Evolutionary conservation across 257 asterid species (phyloP).

Genomic region (Knoxia roxburghii): DNA sequence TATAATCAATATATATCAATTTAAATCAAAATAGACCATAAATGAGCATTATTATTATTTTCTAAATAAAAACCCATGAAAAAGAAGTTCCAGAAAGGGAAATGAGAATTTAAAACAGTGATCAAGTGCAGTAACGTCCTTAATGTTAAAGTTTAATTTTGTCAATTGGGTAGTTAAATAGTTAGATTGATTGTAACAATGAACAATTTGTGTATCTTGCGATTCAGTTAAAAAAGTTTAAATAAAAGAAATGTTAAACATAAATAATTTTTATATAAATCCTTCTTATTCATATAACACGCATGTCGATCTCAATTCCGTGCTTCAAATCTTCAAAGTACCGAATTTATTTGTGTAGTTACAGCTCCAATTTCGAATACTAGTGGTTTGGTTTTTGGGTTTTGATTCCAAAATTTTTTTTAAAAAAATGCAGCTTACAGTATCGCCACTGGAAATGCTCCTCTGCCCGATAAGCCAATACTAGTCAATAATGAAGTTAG

Average conservation of each 20-base stretch:
- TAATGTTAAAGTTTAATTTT: no score
- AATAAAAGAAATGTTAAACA: slow-evolving; percentile 66
- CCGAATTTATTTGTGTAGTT: background rate
- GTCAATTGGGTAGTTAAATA: no score
- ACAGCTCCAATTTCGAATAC: background rate
- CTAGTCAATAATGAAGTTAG: slow-evolving; percentile 14
- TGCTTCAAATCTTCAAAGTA: slow-evolving; percentile 67
- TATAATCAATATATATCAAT: no score
- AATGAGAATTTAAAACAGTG: no score
- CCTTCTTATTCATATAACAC: slow-evolving; percentile 69
- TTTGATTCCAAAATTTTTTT: background rate
- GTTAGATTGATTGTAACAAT: no score
- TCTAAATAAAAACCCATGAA: no score
- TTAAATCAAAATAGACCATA: no score
- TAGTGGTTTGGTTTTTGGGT: background rate
- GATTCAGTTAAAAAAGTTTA: no score
- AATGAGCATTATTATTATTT: no score
- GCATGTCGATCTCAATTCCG: slow-evolving; percentile 64
- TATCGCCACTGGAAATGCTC: slow-evolving; percentile 46
- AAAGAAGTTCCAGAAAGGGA: no score
- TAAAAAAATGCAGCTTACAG: slow-evolving; percentile 48
- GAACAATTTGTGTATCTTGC: no score
- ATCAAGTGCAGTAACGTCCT: no score
- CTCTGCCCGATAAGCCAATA: slow-evolving; percentile 21
- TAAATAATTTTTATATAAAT: slow-evolving; percentile 65